Evolutionary conservation across 768 basidiomycete genomes (phyloP).

Genomic region (Hysterangium stoloniferum): DNA sequence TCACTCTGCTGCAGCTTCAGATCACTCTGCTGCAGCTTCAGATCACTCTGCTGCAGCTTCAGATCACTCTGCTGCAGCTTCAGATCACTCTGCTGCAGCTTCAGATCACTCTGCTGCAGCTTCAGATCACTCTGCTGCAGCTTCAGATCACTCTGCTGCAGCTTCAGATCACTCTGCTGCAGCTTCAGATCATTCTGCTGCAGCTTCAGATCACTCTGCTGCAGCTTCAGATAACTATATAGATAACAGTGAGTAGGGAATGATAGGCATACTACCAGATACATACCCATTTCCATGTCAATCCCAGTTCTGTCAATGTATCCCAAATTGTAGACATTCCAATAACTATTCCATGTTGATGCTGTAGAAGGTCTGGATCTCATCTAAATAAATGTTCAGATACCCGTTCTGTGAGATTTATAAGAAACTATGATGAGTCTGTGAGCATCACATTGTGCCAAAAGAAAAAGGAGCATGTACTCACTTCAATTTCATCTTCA

Average conservation of each 20-base stretch:
- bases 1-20: no score
- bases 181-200: no score
- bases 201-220: no score
- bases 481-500: not conserved
- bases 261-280: not conserved
- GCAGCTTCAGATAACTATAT: not conserved
- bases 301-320: not conserved
- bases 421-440: conserved; percentile 14
- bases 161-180: no score
- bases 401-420: conserved; percentile 17
- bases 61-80: no score
- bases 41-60: no score
- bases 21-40: no score
- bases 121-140: no score
- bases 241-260: not conserved
- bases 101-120: no score
- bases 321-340: conserved; percentile 3
- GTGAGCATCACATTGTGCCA: not conserved
- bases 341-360: conserved; percentile 7
- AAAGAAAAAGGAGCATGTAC: not conserved
- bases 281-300: not conserved
- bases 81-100: no score
- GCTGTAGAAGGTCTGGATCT: conserved; percentile 15
- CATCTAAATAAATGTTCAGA: conserved; percentile 19
- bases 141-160: no score